phyloP scores from a whole-genome alignment of 768 basidiomycete species.

The Russula emetica region DNA sequence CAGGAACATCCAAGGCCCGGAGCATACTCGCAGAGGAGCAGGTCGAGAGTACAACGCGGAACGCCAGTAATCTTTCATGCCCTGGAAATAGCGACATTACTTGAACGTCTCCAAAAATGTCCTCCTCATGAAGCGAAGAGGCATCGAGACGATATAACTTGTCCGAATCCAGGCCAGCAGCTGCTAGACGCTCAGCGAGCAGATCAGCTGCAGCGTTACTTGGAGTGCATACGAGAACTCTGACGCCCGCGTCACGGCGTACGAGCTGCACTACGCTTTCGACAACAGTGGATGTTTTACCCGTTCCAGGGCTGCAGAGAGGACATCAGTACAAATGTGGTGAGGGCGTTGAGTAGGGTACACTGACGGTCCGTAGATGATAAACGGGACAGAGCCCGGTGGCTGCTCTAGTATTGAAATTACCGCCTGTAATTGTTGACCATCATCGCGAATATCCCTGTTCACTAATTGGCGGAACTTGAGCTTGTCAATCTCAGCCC shows the following conservation, averaged over 20 bases:
- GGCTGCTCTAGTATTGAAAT: conserved; percentile 42
- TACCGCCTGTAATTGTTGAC: conserved; percentile 45
- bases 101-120: conserved; percentile 37
- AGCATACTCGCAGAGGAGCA: conserved; percentile 51
- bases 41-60: conserved; percentile 53
- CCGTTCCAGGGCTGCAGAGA: conserved; percentile 38
- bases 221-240: conserved; percentile 38
- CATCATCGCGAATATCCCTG: conserved; percentile 43
- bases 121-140: conserved; percentile 38
- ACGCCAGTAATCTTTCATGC: conserved; percentile 38
- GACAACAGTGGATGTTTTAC: conserved; percentile 39
- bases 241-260: conserved; percentile 24
- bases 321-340: not conserved
- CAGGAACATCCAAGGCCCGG: conserved; percentile 43
- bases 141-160: conserved; percentile 54
- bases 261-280: conserved; percentile 39
- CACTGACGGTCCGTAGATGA: conserved; percentile 61
- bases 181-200: conserved; percentile 32
- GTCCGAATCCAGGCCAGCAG: conserved; percentile 24
- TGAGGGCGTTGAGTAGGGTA: not conserved
- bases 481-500: conserved; percentile 8
- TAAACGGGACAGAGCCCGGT: conserved; percentile 51
- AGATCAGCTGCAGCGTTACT: conserved; percentile 37
- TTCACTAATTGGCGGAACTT: conserved; percentile 37
- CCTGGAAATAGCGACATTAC: conserved; percentile 38